These are phyloP conservation scores for Beauveria sp. DNA, from an alignment of 2,329 filamentous ascomycete species.

Conservation along the genomic window DNA sequence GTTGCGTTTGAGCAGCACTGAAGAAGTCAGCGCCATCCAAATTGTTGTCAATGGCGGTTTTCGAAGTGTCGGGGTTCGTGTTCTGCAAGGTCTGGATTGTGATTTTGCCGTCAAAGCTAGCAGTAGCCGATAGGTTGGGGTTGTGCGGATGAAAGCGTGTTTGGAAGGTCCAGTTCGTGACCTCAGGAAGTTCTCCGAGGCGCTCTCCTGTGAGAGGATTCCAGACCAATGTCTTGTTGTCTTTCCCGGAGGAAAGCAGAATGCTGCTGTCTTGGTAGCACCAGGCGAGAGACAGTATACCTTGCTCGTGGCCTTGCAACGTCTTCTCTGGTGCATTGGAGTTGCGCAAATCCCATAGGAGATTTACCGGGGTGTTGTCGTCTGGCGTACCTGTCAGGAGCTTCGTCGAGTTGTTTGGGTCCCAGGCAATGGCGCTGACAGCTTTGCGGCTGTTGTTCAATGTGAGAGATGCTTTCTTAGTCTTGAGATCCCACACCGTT, in stretches of 20 bases:
- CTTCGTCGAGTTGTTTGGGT: slow-evolving; percentile 90
- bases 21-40: slow-evolving; percentile 96
- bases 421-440: slow-evolving; percentile 94
- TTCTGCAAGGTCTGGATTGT: slow-evolving; percentile 90
- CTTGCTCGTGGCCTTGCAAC: slow-evolving; percentile 86
- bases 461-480: slow-evolving; percentile 93
- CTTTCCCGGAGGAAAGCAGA: slow-evolving; percentile 88
- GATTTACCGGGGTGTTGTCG: slow-evolving; percentile 78
- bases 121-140: slow-evolving; percentile 84
- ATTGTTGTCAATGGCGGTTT: slow-evolving; percentile 57
- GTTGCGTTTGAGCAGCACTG: slow-evolving; percentile 82
- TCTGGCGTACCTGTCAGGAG: slow-evolving; percentile 87
- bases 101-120: slow-evolving; percentile 96
- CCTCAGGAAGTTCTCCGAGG: slow-evolving; percentile 89
- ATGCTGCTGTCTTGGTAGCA: slow-evolving; percentile 85
- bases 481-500: slow-evolving; percentile 97
- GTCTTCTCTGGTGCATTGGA: slow-evolving; percentile 88
- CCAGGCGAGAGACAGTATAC: slow-evolving; percentile 91
- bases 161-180: slow-evolving; percentile 99
- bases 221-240: slow-evolving; percentile 93
- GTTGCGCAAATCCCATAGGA: slow-evolving; percentile 92
- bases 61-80: slow-evolving; percentile 69
- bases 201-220: slow-evolving; percentile 85
- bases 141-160: slow-evolving; percentile 92
- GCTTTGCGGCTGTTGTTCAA: slow-evolving; percentile 92